phyloP scores from a whole-genome alignment of 768 basidiomycete species.

The Gyrodon lividus region DNA sequence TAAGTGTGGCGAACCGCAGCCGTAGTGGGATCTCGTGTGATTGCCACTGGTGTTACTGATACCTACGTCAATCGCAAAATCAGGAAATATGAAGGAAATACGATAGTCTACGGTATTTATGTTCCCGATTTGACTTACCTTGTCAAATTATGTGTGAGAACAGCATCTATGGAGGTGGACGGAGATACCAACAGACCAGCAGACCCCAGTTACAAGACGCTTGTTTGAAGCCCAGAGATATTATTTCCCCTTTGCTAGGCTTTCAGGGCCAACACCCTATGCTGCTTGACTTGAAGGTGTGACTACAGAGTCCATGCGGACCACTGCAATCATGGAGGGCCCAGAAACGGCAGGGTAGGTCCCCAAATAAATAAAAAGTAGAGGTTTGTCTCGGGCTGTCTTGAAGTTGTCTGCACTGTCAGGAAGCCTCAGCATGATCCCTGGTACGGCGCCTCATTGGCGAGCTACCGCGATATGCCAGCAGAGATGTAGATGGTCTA shows the following conservation, averaged over 20 bases:
- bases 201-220: slow-evolving; percentile 4
- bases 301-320: no score
- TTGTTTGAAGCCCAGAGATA: neutral
- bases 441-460: no score
- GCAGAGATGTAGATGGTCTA: no score
- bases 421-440: no score
- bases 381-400: no score
- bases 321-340: no score
- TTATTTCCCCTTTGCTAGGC: neutral
- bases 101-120: slow-evolving; percentile 21
- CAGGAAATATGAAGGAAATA: slow-evolving; percentile 18
- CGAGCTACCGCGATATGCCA: no score
- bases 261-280: no score
- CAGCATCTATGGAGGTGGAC: slow-evolving; percentile 1
- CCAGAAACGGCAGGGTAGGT: no score
- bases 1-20: slow-evolving; percentile 9
- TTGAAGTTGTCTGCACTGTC: no score
- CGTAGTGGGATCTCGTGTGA: slow-evolving; percentile 17
- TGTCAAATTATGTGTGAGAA: slow-evolving; percentile 33
- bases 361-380: no score
- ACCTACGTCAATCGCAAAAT: slow-evolving; percentile 15
- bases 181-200: slow-evolving; percentile 7
- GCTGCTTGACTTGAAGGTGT: no score
- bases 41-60: slow-evolving; percentile 16
- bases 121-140: slow-evolving; percentile 28